A percentile compares a stretch with the other conserved stretches of the same genome.
Evolutionary conservation across 2,329 filamentous ascomycete genomes (phyloP).

Genomic region (Didymella pomorum): DNA sequence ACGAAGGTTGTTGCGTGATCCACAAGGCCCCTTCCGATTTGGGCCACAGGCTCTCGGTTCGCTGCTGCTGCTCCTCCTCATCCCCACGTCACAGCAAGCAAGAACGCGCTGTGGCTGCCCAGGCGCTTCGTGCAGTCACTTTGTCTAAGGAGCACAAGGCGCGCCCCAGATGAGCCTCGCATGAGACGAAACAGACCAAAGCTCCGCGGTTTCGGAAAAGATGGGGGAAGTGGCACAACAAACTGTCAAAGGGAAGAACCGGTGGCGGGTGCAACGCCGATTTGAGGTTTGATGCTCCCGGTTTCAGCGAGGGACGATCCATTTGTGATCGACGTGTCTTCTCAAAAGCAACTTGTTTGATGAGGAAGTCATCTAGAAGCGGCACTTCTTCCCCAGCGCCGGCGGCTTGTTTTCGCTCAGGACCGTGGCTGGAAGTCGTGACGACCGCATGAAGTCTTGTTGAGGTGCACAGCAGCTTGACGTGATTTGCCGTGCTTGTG

Average conservation of each 20-base stretch:
- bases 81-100: conserved; percentile 7
- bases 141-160: conserved; percentile 8
- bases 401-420: neutral
- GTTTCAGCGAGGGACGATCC: conserved; percentile 15
- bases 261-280: conserved; percentile 6
- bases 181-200: conserved; percentile 18
- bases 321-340: conserved; percentile 8
- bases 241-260: conserved; percentile 9
- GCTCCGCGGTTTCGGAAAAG: conserved; percentile 14
- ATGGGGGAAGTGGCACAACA: conserved; percentile 15
- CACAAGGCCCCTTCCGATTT: neutral
- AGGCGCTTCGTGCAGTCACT: conserved; percentile 6
- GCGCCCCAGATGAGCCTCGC: conserved; percentile 11
- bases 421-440: conserved; percentile 10
- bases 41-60: neutral
- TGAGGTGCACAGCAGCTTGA: conserved; percentile 21
- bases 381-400: neutral
- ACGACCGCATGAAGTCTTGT: conserved; percentile 11
- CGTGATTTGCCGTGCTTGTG: conserved; percentile 16
- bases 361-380: conserved; percentile 3
- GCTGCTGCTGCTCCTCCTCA: conserved; percentile 3
- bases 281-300: conserved; percentile 17
- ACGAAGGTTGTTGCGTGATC: conserved; percentile 1
- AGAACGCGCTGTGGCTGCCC: conserved; percentile 10
- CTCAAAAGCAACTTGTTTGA: neutral